Conservation (phyloP, 768 basidiomycete genomes). For the Kwoniella newhampshirensis region DNA sequence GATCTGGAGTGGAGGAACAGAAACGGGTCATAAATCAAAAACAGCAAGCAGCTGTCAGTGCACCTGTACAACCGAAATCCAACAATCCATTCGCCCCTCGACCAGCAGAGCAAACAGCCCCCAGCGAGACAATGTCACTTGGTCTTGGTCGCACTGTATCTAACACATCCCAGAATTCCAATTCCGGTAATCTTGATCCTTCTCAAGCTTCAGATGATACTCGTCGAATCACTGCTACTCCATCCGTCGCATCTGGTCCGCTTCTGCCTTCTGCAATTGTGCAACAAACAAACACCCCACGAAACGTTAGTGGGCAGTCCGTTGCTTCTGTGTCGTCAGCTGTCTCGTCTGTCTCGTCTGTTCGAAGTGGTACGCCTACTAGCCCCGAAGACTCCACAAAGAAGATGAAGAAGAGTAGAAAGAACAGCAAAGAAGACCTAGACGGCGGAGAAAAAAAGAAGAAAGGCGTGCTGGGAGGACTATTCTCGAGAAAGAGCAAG, state of each 20-base stretch:
- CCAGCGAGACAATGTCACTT: conserved; percentile 36
- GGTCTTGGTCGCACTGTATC: conserved; percentile 59
- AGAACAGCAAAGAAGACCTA: conserved; percentile 33
- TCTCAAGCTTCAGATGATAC: conserved; percentile 67
- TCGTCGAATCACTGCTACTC: conserved; percentile 73
- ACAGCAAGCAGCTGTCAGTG: conserved; percentile 27
- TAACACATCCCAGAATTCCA: conserved; percentile 18
- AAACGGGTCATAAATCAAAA: conserved; percentile 29
- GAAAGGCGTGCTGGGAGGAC: conserved; percentile 68
- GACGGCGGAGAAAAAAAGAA: conserved; percentile 48
- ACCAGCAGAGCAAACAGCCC: background rate
- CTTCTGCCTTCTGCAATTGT: conserved; percentile 36
- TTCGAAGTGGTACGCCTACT: conserved; percentile 26
- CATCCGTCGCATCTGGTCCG: conserved; percentile 60
- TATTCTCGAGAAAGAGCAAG: conserved; percentile 64
- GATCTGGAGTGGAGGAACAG: conserved; percentile 60
- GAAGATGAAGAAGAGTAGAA: conserved; percentile 59
- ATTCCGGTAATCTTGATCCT: conserved; percentile 60
- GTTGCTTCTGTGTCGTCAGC: conserved; percentile 54
- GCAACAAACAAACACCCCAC: conserved; percentile 12
- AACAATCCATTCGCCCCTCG: conserved; percentile 45
- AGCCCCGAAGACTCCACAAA: conserved; percentile 54
- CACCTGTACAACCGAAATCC: conserved; percentile 35
- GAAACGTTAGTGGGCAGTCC: conserved; percentile 60
- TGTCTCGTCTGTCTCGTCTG: conserved; percentile 23